Percentiles rank a stretch among this genome's conserved stretches.
Conservation (phyloP, 1,284 basidiomycete species). For the Cystobasidium sp. region DNA sequence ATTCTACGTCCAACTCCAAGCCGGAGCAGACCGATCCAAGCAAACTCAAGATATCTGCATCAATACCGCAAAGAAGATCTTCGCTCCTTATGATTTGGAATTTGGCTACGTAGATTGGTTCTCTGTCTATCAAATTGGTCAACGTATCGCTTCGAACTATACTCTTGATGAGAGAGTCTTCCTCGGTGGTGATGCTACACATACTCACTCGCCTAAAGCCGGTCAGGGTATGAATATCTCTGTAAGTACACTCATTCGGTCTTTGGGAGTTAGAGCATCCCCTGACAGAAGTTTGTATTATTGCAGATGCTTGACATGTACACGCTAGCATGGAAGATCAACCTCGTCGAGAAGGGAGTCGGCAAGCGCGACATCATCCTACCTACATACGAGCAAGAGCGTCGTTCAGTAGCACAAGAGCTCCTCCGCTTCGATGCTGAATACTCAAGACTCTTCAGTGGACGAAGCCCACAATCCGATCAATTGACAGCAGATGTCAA, state of each 20-base stretch:
- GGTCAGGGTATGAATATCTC: constrained; percentile 58
- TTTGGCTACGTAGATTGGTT: constrained; percentile 58
- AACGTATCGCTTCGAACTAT: constrained; percentile 53
- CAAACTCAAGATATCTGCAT: constrained; percentile 57
- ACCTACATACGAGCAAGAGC: constrained; percentile 58
- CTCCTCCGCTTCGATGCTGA: constrained; percentile 58
- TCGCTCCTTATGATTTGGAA: constrained; percentile 57
- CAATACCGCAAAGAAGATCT: constrained; percentile 57
- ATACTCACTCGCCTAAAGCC: constrained; percentile 58
- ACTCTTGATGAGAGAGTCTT: constrained; percentile 55
- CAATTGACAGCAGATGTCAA: constrained; percentile 47
- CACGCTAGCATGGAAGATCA: constrained; percentile 59
- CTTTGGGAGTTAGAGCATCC: not conserved
- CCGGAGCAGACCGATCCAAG: constrained; percentile 50
- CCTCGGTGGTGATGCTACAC: constrained; percentile 59
- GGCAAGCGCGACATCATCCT: constrained; percentile 55
- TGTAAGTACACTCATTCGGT: constrained; percentile 3
- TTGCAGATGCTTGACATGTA: constrained; percentile 57
- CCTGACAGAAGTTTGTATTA: not conserved
- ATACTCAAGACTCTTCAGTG: constrained; percentile 58
- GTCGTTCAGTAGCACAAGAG: constrained; percentile 57
- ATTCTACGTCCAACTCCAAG: constrained; percentile 55
- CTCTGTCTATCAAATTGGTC: constrained; percentile 57
- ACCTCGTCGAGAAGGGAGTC: constrained; percentile 58
- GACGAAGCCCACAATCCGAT: constrained; percentile 47